Percentiles rank a stretch among this genome's conserved stretches.
Conservation (phyloP, 257 asterid species). For the Oldenlandia corymbosa region DNA sequence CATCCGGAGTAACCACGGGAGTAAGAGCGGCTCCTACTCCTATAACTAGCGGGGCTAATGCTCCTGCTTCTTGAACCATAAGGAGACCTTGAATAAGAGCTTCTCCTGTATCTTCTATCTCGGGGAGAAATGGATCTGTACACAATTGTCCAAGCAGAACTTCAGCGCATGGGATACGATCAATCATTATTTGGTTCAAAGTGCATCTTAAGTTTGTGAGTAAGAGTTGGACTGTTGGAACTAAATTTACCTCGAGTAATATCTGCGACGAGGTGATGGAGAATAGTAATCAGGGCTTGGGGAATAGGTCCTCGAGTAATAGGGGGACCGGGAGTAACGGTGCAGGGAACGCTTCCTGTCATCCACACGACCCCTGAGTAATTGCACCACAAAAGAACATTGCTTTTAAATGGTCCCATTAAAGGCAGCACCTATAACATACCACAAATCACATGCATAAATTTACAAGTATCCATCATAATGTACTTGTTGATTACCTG, state of each 20-base stretch:
- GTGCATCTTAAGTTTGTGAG: too few relatives aligned
- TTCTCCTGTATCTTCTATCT: slow-evolving; percentile 28
- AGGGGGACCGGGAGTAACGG: slow-evolving; percentile 29
- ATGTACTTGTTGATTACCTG: too few relatives aligned
- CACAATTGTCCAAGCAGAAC: neutral
- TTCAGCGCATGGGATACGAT: neutral
- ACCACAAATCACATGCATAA: too few relatives aligned
- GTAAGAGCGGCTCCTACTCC: slow-evolving; percentile 11
- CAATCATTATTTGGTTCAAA: too few relatives aligned
- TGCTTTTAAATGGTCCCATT: too few relatives aligned
- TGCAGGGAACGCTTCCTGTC: slow-evolving; percentile 5
- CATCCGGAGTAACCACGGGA: slow-evolving; percentile 7
- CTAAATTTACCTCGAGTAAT: slow-evolving; percentile 17
- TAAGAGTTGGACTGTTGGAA: neutral
- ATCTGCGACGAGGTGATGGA: slow-evolving; percentile 22
- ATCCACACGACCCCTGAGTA: slow-evolving; percentile 7
- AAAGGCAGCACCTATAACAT: too few relatives aligned
- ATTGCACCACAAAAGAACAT: neutral
- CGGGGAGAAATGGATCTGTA: slow-evolving; percentile 42
- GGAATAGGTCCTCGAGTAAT: slow-evolving; percentile 17
- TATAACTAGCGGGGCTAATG: slow-evolving; percentile 17
- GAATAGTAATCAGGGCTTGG: slow-evolving; percentile 23
- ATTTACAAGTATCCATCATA: too few relatives aligned
- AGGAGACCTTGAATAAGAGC: slow-evolving; percentile 44
- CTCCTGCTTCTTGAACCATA: slow-evolving; percentile 38